Evolutionary conservation across 78 protist genomes (phyloP), one percentile per base, ranked within the genome.

Genomic region (Parvularia atlantis): DNA sequence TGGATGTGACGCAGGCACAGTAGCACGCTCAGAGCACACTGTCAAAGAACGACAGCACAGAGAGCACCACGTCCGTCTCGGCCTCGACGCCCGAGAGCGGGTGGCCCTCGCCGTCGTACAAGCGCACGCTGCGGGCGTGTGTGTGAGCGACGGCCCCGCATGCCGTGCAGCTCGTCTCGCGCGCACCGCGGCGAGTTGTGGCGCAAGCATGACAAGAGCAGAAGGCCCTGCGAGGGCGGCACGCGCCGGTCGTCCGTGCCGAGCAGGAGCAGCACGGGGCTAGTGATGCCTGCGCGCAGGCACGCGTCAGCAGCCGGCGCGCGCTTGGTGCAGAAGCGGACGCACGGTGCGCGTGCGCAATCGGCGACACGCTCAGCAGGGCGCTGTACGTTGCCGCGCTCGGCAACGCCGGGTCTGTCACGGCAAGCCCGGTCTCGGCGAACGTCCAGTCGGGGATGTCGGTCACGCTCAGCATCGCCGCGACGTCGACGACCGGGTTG

Each of bases 371-470:
- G 28, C 20, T 11, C 30, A 50, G 9, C 56, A 17, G 7, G n/a
- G 16, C 56, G n/a, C 9, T 20, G 7, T 50, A 5, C 56, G 9
- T 17, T 50, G 56, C 26, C 28, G 56, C 14, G 30, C 6, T 50
- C n/a, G 16, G 2, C 5, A 6, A 7, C 28, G 14, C 20, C 7
- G 26, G 56, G 7, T 11, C 14, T 7, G 20, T 14, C 11, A 14
- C 20, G 56, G 56, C n/a, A 7, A 50, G 16, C 6, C 56, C 56
- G 28, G 30, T 3, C 56, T 50, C 56, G n/a, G 14, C 56, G 39
- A 73, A 28, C 54, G 50, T 71, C 84, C 84, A 79, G 62, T 79
- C 84, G 20, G 77, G 77, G 58, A 79, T 73, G 48, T 79, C 84
- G 28, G 84, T 68, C 1, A 10, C 54, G 43, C 67, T 20, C 10